phyloP scores from a whole-genome alignment of 2,329 filamentous ascomycete species.

The Penicillium corylophilum region DNA sequence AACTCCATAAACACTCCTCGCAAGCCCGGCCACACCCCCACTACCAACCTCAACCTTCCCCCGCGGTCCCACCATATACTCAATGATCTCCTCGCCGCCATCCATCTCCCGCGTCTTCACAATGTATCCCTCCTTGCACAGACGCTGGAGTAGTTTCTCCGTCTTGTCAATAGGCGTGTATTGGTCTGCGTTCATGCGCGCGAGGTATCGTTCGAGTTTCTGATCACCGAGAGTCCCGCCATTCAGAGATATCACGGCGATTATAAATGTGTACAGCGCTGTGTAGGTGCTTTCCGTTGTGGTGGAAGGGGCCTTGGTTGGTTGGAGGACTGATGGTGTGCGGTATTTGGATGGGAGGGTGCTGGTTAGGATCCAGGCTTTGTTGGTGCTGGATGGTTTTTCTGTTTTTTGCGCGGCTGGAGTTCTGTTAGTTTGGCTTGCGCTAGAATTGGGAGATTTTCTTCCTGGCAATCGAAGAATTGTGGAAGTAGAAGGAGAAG shows the following conservation, averaged over 20 bases:
- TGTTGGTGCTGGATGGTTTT: constrained; percentile 52
- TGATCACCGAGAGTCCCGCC: constrained; percentile 74
- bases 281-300: constrained; percentile 75
- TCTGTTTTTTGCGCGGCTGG: constrained; percentile 52
- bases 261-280: constrained; percentile 75
- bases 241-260: constrained; percentile 71
- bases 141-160: constrained; percentile 68
- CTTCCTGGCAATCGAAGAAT: no score
- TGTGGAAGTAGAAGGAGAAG: no score
- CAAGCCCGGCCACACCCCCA: constrained; percentile 70
- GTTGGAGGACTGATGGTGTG: constrained; percentile 64
- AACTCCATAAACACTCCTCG: constrained; percentile 53
- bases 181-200: constrained; percentile 70
- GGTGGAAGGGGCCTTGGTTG: constrained; percentile 64
- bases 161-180: constrained; percentile 75
- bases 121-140: constrained; percentile 82
- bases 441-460: neutral
- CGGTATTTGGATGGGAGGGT: constrained; percentile 69
- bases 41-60: constrained; percentile 81
- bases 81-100: constrained; percentile 72
- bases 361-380: constrained; percentile 75
- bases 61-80: constrained; percentile 80
- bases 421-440: neutral
- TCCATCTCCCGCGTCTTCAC: constrained; percentile 67
- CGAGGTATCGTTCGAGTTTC: constrained; percentile 74